phyloP scores from a whole-genome alignment of 2,329 filamentous ascomycete genomes.

The Cladosporium phlei region DNA sequence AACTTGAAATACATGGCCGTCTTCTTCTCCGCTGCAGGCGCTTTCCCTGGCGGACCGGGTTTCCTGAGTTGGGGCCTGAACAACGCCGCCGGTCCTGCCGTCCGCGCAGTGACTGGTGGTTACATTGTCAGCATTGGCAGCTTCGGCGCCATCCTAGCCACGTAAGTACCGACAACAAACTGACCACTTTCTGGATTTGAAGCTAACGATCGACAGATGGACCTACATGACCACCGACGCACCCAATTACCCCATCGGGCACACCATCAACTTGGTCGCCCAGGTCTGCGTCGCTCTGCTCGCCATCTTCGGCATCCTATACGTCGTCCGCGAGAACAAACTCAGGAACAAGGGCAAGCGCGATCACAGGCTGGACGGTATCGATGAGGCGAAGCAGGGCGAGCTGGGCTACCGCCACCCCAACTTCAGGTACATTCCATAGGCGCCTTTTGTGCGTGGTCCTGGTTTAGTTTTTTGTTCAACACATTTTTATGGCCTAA shows the following conservation, averaged over 20 bases:
- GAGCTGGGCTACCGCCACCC: constrained; percentile 53
- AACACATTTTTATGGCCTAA: constrained; percentile 4
- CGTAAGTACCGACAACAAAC: constrained; percentile 31
- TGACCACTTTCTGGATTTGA: not conserved
- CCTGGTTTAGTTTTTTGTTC: constrained; percentile 8
- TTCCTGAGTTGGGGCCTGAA: constrained; percentile 58
- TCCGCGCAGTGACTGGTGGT: constrained; percentile 52
- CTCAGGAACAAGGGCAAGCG: constrained; percentile 46
- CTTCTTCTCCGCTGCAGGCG: constrained; percentile 40
- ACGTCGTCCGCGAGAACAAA: constrained; percentile 52
- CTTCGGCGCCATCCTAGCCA: constrained; percentile 54
- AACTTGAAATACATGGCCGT: constrained; percentile 34
- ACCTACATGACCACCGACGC: constrained; percentile 38
- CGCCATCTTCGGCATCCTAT: constrained; percentile 46
- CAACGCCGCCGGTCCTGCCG: constrained; percentile 53
- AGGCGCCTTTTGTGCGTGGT: not conserved
- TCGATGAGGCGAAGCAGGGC: constrained; percentile 43
- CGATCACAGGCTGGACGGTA: constrained; percentile 46
- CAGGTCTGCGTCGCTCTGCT: constrained; percentile 45
- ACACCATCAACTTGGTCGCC: constrained; percentile 54
- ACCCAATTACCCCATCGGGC: constrained; percentile 46
- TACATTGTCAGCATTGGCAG: constrained; percentile 55
- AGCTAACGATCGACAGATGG: constrained; percentile 24
- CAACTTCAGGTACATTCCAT: constrained; percentile 53
- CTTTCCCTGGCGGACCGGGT: constrained; percentile 55